phyloP scores from a whole-genome alignment of 1,139 yeast species.

The Candida sp. region DNA sequence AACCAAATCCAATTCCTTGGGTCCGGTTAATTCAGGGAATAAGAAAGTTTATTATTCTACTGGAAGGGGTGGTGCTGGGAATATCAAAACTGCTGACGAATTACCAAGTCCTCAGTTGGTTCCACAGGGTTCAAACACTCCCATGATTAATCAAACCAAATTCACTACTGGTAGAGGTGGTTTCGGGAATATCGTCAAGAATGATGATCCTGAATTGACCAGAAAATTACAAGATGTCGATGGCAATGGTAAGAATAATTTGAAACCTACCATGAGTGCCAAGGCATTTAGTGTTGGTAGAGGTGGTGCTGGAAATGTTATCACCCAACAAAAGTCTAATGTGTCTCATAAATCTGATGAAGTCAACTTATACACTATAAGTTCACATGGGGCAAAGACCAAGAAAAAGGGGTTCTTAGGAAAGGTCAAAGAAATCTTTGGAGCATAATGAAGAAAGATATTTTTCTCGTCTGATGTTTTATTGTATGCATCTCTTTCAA shows the following conservation, averaged over 20 bases:
- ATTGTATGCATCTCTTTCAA: too few species aligned
- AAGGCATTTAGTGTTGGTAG: constrained; percentile 42
- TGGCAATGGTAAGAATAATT: constrained; percentile 23
- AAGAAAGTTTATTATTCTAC: constrained; percentile 52
- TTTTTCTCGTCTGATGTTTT: too few species aligned
- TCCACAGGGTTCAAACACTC: constrained; percentile 64
- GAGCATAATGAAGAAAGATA: too few species aligned
- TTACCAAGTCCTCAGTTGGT: constrained; percentile 53
- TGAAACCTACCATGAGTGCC: constrained; percentile 35
- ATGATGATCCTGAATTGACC: constrained; percentile 58
- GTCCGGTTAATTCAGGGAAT: constrained; percentile 9
- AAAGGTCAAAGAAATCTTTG: constrained; percentile 29
- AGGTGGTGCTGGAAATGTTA: constrained; percentile 51
- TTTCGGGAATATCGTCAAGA: constrained; percentile 71
- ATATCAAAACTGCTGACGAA: constrained; percentile 46
- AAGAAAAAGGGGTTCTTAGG: constrained; percentile 26
- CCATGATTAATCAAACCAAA: constrained; percentile 53
- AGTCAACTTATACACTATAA: constrained; percentile 21
- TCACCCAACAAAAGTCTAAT: constrained; percentile 11
- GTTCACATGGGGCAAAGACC: constrained; percentile 20
- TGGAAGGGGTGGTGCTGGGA: constrained; percentile 83
- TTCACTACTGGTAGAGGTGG: constrained; percentile 83
- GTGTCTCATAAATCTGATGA: constrained; percentile 7
- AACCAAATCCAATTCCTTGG: constrained; percentile 3
- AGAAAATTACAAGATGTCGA: constrained; percentile 74